Evolutionary conservation across 768 basidiomycete species (phyloP).

Genomic region (Pseudohyphozyma bogoriensis): DNA sequence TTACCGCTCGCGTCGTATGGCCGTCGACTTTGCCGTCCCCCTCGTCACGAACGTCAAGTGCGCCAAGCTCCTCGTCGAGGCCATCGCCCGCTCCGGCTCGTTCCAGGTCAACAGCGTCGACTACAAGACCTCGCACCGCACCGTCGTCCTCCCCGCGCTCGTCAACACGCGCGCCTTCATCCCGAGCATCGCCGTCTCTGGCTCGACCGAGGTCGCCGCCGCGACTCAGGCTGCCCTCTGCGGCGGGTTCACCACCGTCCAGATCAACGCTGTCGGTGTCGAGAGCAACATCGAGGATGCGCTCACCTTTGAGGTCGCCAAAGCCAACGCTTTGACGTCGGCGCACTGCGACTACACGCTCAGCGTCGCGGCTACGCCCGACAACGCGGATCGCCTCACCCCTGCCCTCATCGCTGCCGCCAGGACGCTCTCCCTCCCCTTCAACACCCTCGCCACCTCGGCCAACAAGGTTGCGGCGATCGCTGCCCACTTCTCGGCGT

Average conservation of each 20-base stretch:
- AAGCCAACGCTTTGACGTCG: constrained; percentile 50
- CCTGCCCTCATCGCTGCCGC: constrained; percentile 70
- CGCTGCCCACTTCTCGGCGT: constrained; percentile 76
- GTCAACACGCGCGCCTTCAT: constrained; percentile 81
- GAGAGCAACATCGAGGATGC: constrained; percentile 57
- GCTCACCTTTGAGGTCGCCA: constrained; percentile 57
- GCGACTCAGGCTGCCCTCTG: constrained; percentile 73
- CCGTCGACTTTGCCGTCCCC: constrained; percentile 95
- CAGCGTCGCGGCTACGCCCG: constrained; percentile 60
- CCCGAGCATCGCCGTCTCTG: constrained; percentile 52
- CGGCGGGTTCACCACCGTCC: constrained; percentile 77
- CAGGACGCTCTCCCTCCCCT: constrained; percentile 78
- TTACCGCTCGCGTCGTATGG: constrained; percentile 93
- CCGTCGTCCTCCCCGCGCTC: constrained; percentile 81
- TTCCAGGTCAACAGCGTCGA: constrained; percentile 83
- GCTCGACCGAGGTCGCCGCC: constrained; percentile 52
- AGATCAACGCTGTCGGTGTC: constrained; percentile 64
- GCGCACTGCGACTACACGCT: constrained; percentile 84
- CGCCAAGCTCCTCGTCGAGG: constrained; percentile 90
- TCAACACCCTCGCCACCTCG: constrained; percentile 41
- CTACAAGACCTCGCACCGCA: constrained; percentile 85
- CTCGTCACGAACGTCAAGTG: constrained; percentile 98
- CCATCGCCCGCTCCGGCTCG: constrained; percentile 59
- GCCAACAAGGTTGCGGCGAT: constrained; percentile 39
- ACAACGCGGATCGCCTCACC: constrained; percentile 53